Evolutionary conservation across 768 basidiomycete species (phyloP), one percentile per base, ranked within the genome.

Genomic region (Lactifluus volemus): DNA sequence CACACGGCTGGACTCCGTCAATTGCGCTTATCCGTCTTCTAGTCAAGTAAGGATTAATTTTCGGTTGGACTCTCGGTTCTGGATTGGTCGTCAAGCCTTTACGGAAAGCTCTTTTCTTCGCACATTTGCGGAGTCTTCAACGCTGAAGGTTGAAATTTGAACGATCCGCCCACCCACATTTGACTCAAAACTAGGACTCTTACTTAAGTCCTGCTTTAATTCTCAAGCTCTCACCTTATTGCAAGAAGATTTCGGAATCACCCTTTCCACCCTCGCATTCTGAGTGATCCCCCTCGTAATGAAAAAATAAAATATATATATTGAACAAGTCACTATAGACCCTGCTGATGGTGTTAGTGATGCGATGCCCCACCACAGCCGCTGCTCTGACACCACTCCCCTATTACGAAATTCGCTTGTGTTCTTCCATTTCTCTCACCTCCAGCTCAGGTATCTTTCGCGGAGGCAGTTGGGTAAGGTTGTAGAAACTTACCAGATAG

Each of bases 1-100:
- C 56, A 63, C 48, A 44, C 41, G 1, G 41, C 52, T n/a, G 21
- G 47, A 14, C 61, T 63, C 4, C 51, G 52, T 32, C 14, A 36
- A 5, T 49, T 58, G 21, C 32, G 32, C 34, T 47, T 63, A 15
- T 41, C 52, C 30, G 61, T 58, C 17, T 30, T 30, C 52, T 63
- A 45, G 52, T 58, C 61, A 6, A 45, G 17, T 49, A 49, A 11
- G 25, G 25, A 42, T 3, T 19, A 4, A 34, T 36, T 30, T 39
- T 63, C 61, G 41, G 53, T 63, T 11, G 47, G 52, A 15, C 19
- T 51, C 17, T 51, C 50, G 2, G 49, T 38, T 7, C 34, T 58
- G 21, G 61, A 58, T 44, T 63, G 61, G 56, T 15, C 58, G 32
- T 53, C 56, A 47, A 63, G 56, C 47, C 61, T 63, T 17, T 53